Percentiles rank a stretch among this genome's conserved stretches.
Evolutionary conservation across 108 stramenopile species (phyloP).

Genomic region (Cyclotella kingstonii): DNA sequence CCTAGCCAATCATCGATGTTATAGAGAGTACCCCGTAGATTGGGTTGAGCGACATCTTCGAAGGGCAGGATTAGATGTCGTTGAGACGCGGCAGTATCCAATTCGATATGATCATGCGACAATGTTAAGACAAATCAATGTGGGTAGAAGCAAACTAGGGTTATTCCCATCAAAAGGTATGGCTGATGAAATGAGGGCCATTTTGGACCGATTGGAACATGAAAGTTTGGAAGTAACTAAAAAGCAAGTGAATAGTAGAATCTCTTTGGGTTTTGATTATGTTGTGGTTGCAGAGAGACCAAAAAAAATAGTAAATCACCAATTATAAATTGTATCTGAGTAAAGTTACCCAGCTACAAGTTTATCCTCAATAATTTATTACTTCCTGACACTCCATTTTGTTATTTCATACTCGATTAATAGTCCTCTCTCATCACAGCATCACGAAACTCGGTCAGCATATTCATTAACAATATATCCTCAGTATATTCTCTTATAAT

Average conservation of each 20-base stretch:
- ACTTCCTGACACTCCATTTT: no score
- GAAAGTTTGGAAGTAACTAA: conserved; percentile 57
- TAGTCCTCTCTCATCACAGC: conserved; percentile 56
- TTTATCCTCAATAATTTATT: no score
- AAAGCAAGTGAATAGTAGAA: conserved; percentile 37
- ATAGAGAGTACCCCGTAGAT: conserved; percentile 93
- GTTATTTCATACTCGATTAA: no score
- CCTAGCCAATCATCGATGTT: conserved; percentile 90
- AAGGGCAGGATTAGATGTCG: conserved; percentile 47
- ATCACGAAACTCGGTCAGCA: conserved; percentile 65
- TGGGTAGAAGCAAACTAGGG: conserved; percentile 80
- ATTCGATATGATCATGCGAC: conserved; percentile 84
- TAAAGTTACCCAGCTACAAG: no score
- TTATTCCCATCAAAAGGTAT: conserved; percentile 61
- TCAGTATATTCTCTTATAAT: conserved; percentile 54
- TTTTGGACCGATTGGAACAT: conserved; percentile 65
- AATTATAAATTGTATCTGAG: no score
- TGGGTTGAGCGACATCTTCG: conserved; percentile 88
- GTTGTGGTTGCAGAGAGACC: conserved; percentile 80
- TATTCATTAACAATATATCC: conserved; percentile 57
- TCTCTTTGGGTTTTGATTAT: conserved; percentile 92
- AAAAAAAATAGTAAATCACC: not conserved
- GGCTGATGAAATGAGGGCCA: conserved; percentile 60
- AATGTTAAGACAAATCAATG: conserved; percentile 88
- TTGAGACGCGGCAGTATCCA: conserved; percentile 69